phyloP scores from a whole-genome alignment of 78 protist species.

The Abeoforma whisleri region DNA sequence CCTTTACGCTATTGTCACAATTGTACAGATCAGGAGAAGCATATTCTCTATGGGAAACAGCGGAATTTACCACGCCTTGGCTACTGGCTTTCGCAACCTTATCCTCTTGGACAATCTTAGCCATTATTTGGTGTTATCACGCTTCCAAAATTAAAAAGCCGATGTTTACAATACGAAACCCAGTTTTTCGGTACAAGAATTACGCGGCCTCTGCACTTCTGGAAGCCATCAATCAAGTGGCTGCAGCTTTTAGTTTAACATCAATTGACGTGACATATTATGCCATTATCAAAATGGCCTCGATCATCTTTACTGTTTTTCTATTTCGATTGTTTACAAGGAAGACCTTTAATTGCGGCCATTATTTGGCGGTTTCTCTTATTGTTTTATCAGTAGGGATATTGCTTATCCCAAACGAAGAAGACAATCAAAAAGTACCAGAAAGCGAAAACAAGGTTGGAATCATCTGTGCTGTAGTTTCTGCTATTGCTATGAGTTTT shows the following conservation, averaged over 20 bases:
- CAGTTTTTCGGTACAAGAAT: not conserved
- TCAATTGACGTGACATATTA: too few species aligned
- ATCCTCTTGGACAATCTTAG: not conserved
- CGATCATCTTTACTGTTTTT: not conserved
- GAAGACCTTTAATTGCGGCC: not conserved
- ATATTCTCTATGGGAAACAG: not conserved
- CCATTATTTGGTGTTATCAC: not conserved
- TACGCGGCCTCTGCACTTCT: not conserved
- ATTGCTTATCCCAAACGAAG: too few species aligned
- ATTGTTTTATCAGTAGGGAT: not conserved
- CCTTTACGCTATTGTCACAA: not conserved
- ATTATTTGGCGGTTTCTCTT: not conserved
- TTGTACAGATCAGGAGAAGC: not conserved
- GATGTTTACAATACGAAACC: not conserved
- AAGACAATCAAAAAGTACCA: too few species aligned
- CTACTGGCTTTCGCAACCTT: not conserved
- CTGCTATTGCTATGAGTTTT: not conserved
- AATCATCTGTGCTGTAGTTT: not conserved
- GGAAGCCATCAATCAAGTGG: not conserved
- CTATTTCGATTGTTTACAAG: not conserved
- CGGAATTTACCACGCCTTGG: not conserved
- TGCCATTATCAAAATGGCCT: not conserved
- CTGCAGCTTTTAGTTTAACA: not conserved
- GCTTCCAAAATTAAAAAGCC: not conserved
- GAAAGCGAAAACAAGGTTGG: too few species aligned